Conservation (phyloP, 2,329 filamentous ascomycete species). For the Fusarium armeniacum region DNA sequence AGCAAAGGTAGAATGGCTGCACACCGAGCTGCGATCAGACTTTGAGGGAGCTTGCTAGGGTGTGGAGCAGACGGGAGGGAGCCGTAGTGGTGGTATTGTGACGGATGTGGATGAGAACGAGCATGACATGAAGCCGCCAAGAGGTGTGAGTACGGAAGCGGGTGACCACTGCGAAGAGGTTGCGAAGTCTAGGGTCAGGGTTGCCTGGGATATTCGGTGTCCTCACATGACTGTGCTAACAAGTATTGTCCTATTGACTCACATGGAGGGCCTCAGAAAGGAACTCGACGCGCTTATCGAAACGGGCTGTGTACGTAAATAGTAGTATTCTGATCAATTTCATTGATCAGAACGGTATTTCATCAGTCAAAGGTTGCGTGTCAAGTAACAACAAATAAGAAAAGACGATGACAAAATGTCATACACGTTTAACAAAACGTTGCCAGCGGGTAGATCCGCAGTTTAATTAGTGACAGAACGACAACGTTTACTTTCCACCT, state of each 20-base stretch:
- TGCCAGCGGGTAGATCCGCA: slow-evolving; percentile 44
- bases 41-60: slow-evolving; percentile 24
- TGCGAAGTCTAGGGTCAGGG: slow-evolving; percentile 18
- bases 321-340: slow-evolving; percentile 6
- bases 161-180: slow-evolving; percentile 41
- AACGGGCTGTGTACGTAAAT: slow-evolving; percentile 26
- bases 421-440: slow-evolving; percentile 17
- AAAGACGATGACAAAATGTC: slow-evolving; percentile 1
- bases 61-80: slow-evolving; percentile 38
- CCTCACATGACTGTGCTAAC: slow-evolving; percentile 35
- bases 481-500: slow-evolving; percentile 38
- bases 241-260: slow-evolving; percentile 34
- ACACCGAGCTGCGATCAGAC: slow-evolving; percentile 21
- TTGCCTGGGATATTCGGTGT: slow-evolving; percentile 27
- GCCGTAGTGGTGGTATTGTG: slow-evolving; percentile 36
- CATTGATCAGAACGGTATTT: slow-evolving; percentile 1
- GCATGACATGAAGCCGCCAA: slow-evolving; percentile 32
- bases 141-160: slow-evolving; percentile 30
- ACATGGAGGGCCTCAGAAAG: slow-evolving; percentile 39
- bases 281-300: slow-evolving; percentile 22
- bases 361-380: slow-evolving; percentile 4
- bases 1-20: slow-evolving; percentile 19
- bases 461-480: slow-evolving; percentile 29
- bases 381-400: not conserved
- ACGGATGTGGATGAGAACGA: slow-evolving; percentile 26